A percentile compares a stretch with the other conserved stretches of the same genome.
Conservation (phyloP, 2,329 filamentous ascomycete species). For the Coleophoma eucalyptorum region DNA sequence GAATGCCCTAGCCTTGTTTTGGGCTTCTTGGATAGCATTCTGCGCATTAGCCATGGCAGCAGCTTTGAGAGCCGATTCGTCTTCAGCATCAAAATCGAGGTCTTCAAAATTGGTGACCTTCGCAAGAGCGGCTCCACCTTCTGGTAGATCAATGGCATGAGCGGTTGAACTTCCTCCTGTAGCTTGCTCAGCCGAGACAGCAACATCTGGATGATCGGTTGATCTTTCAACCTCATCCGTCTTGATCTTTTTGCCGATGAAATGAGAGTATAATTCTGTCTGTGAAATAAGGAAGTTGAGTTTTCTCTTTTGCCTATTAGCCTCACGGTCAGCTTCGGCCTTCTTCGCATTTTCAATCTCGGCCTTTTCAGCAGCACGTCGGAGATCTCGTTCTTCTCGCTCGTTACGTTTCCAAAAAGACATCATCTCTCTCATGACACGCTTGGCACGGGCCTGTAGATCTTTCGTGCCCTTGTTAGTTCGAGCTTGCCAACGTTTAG, state of each 20-base stretch:
- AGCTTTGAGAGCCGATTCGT: conserved; percentile 75
- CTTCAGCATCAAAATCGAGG: conserved; percentile 92
- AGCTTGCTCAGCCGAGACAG: conserved; percentile 46
- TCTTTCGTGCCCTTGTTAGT: conserved; percentile 98
- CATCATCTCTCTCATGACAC: conserved; percentile 99
- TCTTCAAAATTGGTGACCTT: conserved; percentile 94
- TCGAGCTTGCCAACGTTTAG: conserved; percentile 91
- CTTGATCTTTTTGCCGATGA: conserved; percentile 99
- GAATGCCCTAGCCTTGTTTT: conserved; percentile 89
- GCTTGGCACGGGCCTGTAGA: conserved; percentile 92
- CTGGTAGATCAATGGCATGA: conserved; percentile 42
- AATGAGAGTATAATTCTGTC: conserved; percentile 98
- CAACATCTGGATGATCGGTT: conserved; percentile 75
- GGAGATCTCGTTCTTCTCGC: conserved; percentile 89
- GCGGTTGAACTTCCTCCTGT: conserved; percentile 25
- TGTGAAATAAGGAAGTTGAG: conserved; percentile 99
- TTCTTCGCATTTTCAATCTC: conserved; percentile 96
- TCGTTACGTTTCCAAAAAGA: conserved; percentile 99
- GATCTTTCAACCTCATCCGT: conserved; percentile 91
- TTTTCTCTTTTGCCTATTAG: conserved; percentile 95
- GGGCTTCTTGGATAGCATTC: conserved; percentile 89
- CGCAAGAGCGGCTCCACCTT: conserved; percentile 49
- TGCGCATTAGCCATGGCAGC: conserved; percentile 95
- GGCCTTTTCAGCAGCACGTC: conserved; percentile 91
- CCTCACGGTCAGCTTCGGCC: conserved; percentile 95